Conservation (phyloP, 2,329 filamentous ascomycete species). For the Xylaria sp. region DNA sequence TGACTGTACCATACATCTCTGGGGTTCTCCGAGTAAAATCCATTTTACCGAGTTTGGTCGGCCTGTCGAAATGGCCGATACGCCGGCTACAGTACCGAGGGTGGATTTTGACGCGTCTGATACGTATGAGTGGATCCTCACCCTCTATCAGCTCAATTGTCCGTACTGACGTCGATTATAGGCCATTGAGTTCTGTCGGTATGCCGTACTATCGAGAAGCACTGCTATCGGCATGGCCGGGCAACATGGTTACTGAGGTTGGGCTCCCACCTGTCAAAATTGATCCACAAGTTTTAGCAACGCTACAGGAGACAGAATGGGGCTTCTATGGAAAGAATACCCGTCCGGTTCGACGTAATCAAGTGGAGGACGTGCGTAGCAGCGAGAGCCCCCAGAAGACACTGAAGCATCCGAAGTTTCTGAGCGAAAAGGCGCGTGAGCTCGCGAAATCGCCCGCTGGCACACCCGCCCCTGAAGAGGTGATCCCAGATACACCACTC, state of each 20-base stretch:
- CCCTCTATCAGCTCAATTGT: neutral
- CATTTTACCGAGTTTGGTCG: constrained; percentile 84
- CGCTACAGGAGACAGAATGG: constrained; percentile 74
- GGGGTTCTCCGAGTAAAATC: constrained; percentile 85
- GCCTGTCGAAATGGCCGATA: constrained; percentile 77
- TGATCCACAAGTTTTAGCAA: constrained; percentile 71
- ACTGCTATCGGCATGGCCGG: constrained; percentile 88
- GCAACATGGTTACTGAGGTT: constrained; percentile 80
- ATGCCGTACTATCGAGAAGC: constrained; percentile 93
- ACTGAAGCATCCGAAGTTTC: constrained; percentile 82
- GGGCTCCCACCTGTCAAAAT: constrained; percentile 80
- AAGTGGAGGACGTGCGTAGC: constrained; percentile 77
- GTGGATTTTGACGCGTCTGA: constrained; percentile 72
- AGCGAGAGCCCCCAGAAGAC: constrained; percentile 65
- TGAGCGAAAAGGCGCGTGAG: constrained; percentile 90
- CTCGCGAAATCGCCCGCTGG: constrained; percentile 53
- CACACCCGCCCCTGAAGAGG: constrained; percentile 51
- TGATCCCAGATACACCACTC: constrained; percentile 64
- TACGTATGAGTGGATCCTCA: constrained; percentile 56
- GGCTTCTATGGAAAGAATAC: constrained; percentile 81
- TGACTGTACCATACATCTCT: constrained; percentile 80
- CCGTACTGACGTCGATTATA: constrained; percentile 42
- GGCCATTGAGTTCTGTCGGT: constrained; percentile 82
- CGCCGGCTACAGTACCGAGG: constrained; percentile 60
- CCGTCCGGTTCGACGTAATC: constrained; percentile 75